phyloP scores from a whole-genome alignment of 2,329 filamentous ascomycete species.

The Fusarium liriodendri region DNA sequence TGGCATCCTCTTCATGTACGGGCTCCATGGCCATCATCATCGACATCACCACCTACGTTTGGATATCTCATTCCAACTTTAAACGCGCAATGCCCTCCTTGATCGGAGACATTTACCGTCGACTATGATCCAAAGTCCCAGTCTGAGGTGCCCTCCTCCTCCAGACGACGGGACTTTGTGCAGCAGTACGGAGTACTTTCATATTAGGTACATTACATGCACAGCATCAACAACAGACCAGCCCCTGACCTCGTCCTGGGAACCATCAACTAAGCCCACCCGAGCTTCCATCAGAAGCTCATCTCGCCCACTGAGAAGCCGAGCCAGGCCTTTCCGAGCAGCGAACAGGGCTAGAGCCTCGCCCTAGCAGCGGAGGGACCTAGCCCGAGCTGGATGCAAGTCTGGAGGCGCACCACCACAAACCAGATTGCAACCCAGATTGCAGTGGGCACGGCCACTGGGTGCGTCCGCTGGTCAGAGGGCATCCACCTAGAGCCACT shows the following conservation, averaged over 20 bases:
- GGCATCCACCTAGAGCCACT: slow-evolving; percentile 33
- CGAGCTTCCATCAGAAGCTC: slow-evolving; percentile 35
- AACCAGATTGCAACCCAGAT: slow-evolving; percentile 35
- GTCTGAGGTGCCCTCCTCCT: neutral
- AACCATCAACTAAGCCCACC: slow-evolving; percentile 29
- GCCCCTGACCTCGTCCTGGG: slow-evolving; percentile 34
- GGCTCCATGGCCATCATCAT: slow-evolving; percentile 19
- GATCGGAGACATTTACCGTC: neutral
- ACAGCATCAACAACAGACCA: slow-evolving; percentile 27
- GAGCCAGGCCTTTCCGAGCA: slow-evolving; percentile 31
- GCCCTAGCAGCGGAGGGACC: slow-evolving; percentile 35
- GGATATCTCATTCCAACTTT: neutral
- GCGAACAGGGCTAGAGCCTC: slow-evolving; percentile 37
- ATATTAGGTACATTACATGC: neutral
- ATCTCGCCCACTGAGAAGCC: slow-evolving; percentile 27
- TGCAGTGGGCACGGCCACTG: slow-evolving; percentile 21
- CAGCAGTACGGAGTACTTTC: neutral
- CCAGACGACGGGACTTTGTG: slow-evolving; percentile 1
- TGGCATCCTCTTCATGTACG: slow-evolving; percentile 21
- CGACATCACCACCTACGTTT: slow-evolving; percentile 18
- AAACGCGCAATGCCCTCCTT: neutral
- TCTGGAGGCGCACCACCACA: slow-evolving; percentile 37
- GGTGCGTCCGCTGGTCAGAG: slow-evolving; percentile 27
- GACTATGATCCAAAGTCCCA: neutral
- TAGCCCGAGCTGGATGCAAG: slow-evolving; percentile 37